A percentile compares a stretch with the other conserved stretches of the same genome.
Conservation (phyloP, 331 rosid species). For the Acacia concinna region DNA sequence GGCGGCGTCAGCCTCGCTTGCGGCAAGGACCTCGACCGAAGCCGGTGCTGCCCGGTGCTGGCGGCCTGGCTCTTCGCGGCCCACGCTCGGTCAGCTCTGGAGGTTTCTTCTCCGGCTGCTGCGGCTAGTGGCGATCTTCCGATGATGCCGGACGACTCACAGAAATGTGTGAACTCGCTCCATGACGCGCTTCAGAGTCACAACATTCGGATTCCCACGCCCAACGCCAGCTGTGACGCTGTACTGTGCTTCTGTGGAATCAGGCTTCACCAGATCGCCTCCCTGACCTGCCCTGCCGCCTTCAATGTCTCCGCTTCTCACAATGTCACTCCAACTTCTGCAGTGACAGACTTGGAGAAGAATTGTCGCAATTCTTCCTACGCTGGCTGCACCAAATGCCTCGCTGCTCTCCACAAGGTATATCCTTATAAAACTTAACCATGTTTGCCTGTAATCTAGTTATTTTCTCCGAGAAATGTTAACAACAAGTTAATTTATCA, state of each 20-base stretch:
- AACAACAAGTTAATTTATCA: background rate
- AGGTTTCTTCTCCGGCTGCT: slow-evolving; percentile 38
- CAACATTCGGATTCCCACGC: slow-evolving; percentile 73
- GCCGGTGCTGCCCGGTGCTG: slow-evolving; percentile 92
- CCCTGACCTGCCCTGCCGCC: slow-evolving; percentile 78
- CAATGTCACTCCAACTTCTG: slow-evolving; percentile 79
- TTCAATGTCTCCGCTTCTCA: slow-evolving; percentile 63
- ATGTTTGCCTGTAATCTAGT: too few species aligned
- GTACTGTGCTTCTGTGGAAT: slow-evolving; percentile 91
- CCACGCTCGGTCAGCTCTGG: slow-evolving; percentile 81
- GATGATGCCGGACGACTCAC: slow-evolving; percentile 95
- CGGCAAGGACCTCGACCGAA: slow-evolving; percentile 79
- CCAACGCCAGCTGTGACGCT: slow-evolving; percentile 88
- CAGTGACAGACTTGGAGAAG: slow-evolving; percentile 68
- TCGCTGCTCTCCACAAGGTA: slow-evolving; percentile 84
- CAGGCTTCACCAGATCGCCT: slow-evolving; percentile 81
- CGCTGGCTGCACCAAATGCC: slow-evolving; percentile 86
- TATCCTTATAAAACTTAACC: background rate
- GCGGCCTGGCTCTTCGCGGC: slow-evolving; percentile 99
- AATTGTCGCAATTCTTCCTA: slow-evolving; percentile 84
- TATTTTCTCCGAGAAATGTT: too few species aligned
- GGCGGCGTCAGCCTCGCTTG: slow-evolving; percentile 93
- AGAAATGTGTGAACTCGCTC: slow-evolving; percentile 84
- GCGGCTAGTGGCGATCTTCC: slow-evolving; percentile 51
- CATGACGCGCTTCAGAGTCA: slow-evolving; percentile 67